phyloP scores from a whole-genome alignment of 805 yeast genomes.

The Myxozyma vanderwaltii region DNA sequence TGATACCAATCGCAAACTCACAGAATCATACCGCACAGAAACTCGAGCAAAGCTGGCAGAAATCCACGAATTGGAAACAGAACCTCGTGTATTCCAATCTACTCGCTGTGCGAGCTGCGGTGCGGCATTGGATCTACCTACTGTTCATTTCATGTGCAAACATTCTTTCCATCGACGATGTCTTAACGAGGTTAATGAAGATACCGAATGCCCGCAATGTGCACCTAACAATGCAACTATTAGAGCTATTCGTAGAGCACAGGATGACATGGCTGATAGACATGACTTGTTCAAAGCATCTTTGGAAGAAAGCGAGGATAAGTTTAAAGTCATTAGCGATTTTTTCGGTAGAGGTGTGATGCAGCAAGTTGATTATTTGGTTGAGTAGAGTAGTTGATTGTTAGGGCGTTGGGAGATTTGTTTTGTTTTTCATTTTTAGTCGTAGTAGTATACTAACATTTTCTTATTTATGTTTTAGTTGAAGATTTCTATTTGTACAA shows the following conservation, averaged over 20 bases:
- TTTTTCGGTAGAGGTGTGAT: constrained; percentile 88
- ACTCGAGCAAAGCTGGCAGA: constrained; percentile 56
- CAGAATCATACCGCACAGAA: constrained; percentile 68
- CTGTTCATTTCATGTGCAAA: constrained; percentile 78
- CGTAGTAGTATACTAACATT: too few species aligned
- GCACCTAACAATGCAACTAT: constrained; percentile 69
- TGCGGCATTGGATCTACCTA: constrained; percentile 69
- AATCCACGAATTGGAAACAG: constrained; percentile 53
- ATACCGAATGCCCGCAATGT: constrained; percentile 71
- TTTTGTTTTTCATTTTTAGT: not conserved
- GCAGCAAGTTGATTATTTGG: constrained; percentile 45
- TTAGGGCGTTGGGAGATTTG: not conserved
- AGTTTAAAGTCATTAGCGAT: constrained; percentile 75
- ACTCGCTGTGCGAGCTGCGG: constrained; percentile 68
- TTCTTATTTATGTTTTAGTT: not conserved
- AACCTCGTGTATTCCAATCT: constrained; percentile 59
- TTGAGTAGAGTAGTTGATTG: constrained; percentile 5
- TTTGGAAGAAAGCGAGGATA: constrained; percentile 55
- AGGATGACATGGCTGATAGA: constrained; percentile 62
- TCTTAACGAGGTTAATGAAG: constrained; percentile 44
- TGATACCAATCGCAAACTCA: constrained; percentile 64
- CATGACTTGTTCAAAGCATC: constrained; percentile 63
- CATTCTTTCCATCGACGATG: constrained; percentile 89
- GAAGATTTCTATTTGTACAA: too few species aligned
- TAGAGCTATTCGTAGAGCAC: constrained; percentile 58